Evolutionary conservation across 345 rosid genomes (phyloP).

Genomic region (Lepidium sativum): DNA sequence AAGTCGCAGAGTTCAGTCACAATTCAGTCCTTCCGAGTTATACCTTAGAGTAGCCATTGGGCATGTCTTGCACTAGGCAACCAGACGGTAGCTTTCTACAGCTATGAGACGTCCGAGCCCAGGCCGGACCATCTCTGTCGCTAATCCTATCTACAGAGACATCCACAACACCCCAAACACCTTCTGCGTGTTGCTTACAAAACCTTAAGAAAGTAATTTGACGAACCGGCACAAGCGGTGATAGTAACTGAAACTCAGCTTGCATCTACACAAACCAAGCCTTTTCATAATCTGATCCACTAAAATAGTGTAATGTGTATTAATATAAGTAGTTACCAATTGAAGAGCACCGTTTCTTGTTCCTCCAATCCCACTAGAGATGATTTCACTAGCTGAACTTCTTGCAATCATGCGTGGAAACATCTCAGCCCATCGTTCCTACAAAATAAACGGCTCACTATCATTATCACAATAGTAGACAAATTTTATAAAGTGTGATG

Average conservation of each 20-base stretch:
- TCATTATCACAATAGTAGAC: background rate
- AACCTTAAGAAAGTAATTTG: constrained; percentile 76
- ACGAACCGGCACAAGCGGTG: constrained; percentile 91
- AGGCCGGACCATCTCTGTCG: constrained; percentile 29
- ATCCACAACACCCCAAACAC: constrained; percentile 93
- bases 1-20: no score
- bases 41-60: constrained; percentile 92
- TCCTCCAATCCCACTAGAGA: constrained; percentile 76
- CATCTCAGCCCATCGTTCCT: constrained; percentile 83
- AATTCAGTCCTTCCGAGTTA: no score
- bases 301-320: background rate
- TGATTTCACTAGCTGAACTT: constrained; percentile 55
- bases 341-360: constrained; percentile 85
- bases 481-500: background rate
- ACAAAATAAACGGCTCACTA: background rate
- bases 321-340: constrained; percentile 35
- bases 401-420: constrained; percentile 80
- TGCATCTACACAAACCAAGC: constrained; percentile 46
- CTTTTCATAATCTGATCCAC: background rate
- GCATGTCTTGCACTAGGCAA: constrained; percentile 89
- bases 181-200: constrained; percentile 89
- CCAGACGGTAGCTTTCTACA: constrained; percentile 92
- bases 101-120: constrained; percentile 11
- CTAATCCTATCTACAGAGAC: constrained; percentile 61
- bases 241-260: constrained; percentile 78